Percentiles rank a stretch among this genome's conserved stretches.
Conservation (phyloP, 2,329 filamentous ascomycete genomes). For the Hymenoscyphus infarciens region DNA sequence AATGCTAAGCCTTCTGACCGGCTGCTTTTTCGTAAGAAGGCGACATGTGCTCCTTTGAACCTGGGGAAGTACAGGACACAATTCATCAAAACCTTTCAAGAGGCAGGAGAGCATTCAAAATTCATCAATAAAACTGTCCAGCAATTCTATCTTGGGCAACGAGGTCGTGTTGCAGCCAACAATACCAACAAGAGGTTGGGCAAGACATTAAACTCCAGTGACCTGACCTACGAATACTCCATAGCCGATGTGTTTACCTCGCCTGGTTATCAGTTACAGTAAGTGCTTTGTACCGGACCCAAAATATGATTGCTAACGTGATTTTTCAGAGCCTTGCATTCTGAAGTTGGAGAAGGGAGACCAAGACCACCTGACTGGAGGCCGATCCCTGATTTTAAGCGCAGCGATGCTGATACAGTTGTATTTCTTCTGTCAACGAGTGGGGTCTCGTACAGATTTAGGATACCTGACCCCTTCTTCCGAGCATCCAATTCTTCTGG, state of each 20-base stretch:
- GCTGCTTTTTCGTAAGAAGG: neutral
- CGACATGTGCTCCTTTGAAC: slow-evolving; percentile 4
- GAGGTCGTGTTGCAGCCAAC: neutral
- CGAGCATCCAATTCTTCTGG: neutral
- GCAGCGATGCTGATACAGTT: neutral
- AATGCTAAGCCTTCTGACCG: neutral
- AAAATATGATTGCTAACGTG: neutral
- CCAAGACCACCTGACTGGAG: neutral
- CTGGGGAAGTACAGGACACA: neutral
- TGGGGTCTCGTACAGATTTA: neutral
- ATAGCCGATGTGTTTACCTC: neutral
- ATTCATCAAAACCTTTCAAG: neutral
- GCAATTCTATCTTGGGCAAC: neutral
- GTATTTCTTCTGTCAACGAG: slow-evolving; percentile 3
- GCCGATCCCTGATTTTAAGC: neutral
- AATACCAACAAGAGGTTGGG: no score
- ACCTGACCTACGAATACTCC: neutral
- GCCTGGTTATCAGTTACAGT: slow-evolving; percentile 4
- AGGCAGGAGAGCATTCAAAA: no score
- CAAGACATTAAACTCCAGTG: no score
- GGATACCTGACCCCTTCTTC: slow-evolving; percentile 1
- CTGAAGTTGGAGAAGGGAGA: neutral
- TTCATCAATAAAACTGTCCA: neutral
- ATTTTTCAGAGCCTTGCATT: neutral
- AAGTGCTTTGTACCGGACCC: neutral